Evolutionary conservation across 202 grass and related monocot species (phyloP).

Genomic region (Brachypodium distachyon): DNA sequence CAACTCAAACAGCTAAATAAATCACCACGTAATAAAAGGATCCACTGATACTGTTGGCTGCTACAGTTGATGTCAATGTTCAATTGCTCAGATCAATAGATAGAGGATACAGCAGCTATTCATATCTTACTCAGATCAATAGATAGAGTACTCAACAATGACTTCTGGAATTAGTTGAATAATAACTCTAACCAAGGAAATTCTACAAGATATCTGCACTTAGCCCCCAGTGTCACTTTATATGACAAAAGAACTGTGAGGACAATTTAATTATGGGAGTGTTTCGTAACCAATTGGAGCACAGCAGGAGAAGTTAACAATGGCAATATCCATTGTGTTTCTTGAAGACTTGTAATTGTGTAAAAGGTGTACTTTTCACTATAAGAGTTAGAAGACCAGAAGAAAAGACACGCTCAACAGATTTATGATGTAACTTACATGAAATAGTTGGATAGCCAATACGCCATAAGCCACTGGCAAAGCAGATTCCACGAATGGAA

Average conservation of each 20-base stretch:
- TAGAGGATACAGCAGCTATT: neutral
- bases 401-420: neutral
- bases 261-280: neutral
- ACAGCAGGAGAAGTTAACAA: neutral
- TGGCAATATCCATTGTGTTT: neutral
- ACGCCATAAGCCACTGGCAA: constrained; percentile 94
- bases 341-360: neutral
- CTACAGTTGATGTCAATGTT: neutral
- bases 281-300: neutral
- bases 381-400: neutral
- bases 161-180: neutral
- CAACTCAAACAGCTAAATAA: neutral
- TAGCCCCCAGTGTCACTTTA: neutral
- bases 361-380: neutral
- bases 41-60: neutral
- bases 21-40: neutral
- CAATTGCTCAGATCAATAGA: neutral
- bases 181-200: constrained; percentile 13
- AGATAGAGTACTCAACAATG: neutral
- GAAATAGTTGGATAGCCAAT: constrained; percentile 85
- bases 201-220: neutral
- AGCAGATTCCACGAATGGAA: constrained; percentile 90
- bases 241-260: neutral
- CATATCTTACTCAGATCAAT: neutral
- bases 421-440: constrained; percentile 47